Percentiles rank a stretch among this genome's conserved stretches.
Evolutionary conservation across 805 yeast genomes (phyloP).

Genomic region (Jamesozyma piceae): DNA sequence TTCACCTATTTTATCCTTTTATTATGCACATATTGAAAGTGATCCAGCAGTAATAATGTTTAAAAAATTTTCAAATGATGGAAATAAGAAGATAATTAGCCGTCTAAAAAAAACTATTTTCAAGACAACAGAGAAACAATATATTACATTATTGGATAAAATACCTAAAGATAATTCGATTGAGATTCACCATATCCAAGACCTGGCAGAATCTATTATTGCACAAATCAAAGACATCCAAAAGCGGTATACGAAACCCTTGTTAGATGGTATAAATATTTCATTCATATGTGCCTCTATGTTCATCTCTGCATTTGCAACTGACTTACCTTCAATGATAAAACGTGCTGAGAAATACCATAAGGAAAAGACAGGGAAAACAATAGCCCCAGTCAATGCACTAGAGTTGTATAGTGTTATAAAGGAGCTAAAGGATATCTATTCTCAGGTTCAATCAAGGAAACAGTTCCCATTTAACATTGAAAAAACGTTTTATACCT

Average conservation of each 20-base stretch:
- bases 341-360: slow-evolving; percentile 39
- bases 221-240: slow-evolving; percentile 43
- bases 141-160: slow-evolving; percentile 34
- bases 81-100: slow-evolving; percentile 31
- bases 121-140: slow-evolving; percentile 36
- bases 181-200: slow-evolving; percentile 45
- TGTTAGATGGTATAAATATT: slow-evolving; percentile 50
- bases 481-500: slow-evolving; percentile 48
- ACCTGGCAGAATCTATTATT: slow-evolving; percentile 46
- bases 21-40: slow-evolving; percentile 42
- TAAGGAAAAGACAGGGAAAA: slow-evolving; percentile 14
- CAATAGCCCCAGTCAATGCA: slow-evolving; percentile 46
- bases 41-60: slow-evolving; percentile 32
- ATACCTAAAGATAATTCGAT: slow-evolving; percentile 55
- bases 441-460: slow-evolving; percentile 38
- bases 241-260: slow-evolving; percentile 49
- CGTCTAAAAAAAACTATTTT: slow-evolving; percentile 31
- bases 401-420: slow-evolving; percentile 46
- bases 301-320: slow-evolving; percentile 43
- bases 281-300: slow-evolving; percentile 41
- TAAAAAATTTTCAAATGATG: slow-evolving; percentile 19
- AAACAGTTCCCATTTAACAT: slow-evolving; percentile 41
- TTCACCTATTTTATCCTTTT: slow-evolving; percentile 41
- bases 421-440: slow-evolving; percentile 43
- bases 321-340: slow-evolving; percentile 44